phyloP scores from a whole-genome alignment of 306 rosid species.

The Phaseolus lunatus region DNA sequence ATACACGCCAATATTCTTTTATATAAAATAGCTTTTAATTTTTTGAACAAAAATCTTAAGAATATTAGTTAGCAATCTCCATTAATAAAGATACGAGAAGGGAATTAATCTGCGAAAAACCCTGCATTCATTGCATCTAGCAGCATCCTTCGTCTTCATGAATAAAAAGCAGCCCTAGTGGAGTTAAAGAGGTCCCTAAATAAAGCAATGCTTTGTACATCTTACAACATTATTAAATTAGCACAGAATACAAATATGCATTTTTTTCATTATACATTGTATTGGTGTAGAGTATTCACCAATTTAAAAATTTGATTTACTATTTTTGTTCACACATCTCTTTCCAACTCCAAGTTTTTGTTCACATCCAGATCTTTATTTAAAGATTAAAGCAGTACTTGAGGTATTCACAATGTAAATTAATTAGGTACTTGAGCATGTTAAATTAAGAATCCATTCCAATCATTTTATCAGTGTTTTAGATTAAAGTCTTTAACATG shows the following conservation, averaged over 20 bases:
- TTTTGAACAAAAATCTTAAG: background rate
- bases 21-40: background rate
- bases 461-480: too few relatives aligned
- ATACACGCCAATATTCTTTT: background rate
- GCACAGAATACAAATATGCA: background rate
- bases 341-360: too few relatives aligned
- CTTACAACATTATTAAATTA: background rate
- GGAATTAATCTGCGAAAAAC: conserved; percentile 24
- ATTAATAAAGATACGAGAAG: background rate
- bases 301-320: too few relatives aligned
- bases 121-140: conserved; percentile 49
- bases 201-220: conserved; percentile 36
- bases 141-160: background rate
- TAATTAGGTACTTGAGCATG: too few relatives aligned
- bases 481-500: too few relatives aligned
- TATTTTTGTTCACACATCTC: too few relatives aligned
- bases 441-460: too few relatives aligned
- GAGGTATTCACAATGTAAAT: too few relatives aligned
- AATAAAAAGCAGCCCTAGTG: conserved; percentile 32
- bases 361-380: too few relatives aligned
- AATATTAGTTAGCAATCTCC: background rate
- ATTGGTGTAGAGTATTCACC: too few relatives aligned
- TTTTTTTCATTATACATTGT: too few relatives aligned
- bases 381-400: too few relatives aligned
- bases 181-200: conserved; percentile 30